Evolutionary conservation across 208 protist genomes (phyloP).

Genomic region (Crithidia sp.): DNA sequence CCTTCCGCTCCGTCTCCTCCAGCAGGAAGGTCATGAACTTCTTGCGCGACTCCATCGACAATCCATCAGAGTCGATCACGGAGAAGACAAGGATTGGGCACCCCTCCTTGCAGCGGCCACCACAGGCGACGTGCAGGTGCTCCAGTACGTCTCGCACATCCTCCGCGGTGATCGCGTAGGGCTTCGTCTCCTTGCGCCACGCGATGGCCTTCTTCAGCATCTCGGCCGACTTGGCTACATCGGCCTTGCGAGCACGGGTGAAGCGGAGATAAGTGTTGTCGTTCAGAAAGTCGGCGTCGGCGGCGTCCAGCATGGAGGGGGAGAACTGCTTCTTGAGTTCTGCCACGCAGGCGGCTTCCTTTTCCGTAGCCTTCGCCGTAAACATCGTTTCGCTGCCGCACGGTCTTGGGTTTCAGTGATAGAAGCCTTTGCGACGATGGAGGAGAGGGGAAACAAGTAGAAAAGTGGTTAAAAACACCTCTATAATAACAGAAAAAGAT

Average conservation of each 20-base stretch:
- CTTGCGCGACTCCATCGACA: conserved; percentile 40
- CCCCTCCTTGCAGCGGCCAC: conserved; percentile 45
- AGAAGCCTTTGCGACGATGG: not conserved
- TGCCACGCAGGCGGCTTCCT: conserved; percentile 42
- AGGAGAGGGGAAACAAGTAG: not conserved
- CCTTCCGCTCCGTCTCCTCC: conserved; percentile 50
- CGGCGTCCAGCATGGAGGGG: conserved; percentile 23
- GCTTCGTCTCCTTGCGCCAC: conserved; percentile 49
- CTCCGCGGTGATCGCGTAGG: conserved; percentile 43
- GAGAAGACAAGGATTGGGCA: conserved; percentile 49
- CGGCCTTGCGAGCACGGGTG: conserved; percentile 42
- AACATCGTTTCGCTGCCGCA: conserved; percentile 1
- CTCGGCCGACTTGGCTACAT: conserved; percentile 39
- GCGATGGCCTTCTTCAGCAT: conserved; percentile 46
- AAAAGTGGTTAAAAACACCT: not conserved
- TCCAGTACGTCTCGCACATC: conserved; percentile 38
- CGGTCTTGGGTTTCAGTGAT: not conserved
- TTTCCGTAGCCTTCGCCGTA: conserved; percentile 9
- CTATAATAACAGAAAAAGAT: not conserved
- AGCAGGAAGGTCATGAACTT: conserved; percentile 51
- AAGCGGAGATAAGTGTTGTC: conserved; percentile 57
- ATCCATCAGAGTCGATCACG: conserved; percentile 40
- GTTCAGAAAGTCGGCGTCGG: conserved; percentile 34
- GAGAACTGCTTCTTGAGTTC: conserved; percentile 37
- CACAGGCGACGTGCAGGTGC: conserved; percentile 33